Base-by-base conservation (phyloP, 2,329 filamentous ascomycete genomes). In the Xylaria sp. region DNA sequence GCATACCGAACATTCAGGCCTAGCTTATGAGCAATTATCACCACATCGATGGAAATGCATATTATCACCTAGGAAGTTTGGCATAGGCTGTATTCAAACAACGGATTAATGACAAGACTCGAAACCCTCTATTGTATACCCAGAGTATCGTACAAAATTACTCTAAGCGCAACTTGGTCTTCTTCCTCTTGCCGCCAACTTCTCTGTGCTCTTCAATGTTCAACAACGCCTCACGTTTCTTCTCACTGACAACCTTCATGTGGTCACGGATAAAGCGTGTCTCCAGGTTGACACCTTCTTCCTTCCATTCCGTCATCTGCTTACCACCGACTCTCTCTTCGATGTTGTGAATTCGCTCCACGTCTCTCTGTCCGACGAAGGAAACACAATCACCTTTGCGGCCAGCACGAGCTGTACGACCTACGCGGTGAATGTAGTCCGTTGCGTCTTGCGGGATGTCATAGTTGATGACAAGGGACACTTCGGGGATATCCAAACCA, bases 341-440 rank as follows among this genome's bases (percentile, higher is more conserved):
- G 68, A 97, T 97, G 1, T 90, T 91, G 58, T 93, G 80, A n/a
- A 97, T 84, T 6, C 97, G 81, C 69, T 92, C 86, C 1, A 97
- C 92, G 74, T 99, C 94, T 59, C 93, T 82, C 79, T 97, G 93
- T 2, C 94, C 93, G 1, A 99, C 88, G 67, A 99, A 84, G 1
- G 91, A 96, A 13, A 97, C 85, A 4, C 89, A 86, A 65, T 92
- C 88, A 69, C 94, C 94, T 56, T 80, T 81, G 50, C 92, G 84
- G 0, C 94, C 94, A 0, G 94, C 94, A 83, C 94, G 87, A 2
- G 94, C 94, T 10, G 94, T 99, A 76, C 94, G 88, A 73, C 94
- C 94, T 54, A 97, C 93, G 10, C 94, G 86, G 77, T 99, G 94
- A 66, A 99, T 94, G 74, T 99, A 99, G 75, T 97, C 93, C 73